phyloP scores from a whole-genome alignment of 495 filamentous ascomycete species.

The Podospora pseudopauciseta region DNA sequence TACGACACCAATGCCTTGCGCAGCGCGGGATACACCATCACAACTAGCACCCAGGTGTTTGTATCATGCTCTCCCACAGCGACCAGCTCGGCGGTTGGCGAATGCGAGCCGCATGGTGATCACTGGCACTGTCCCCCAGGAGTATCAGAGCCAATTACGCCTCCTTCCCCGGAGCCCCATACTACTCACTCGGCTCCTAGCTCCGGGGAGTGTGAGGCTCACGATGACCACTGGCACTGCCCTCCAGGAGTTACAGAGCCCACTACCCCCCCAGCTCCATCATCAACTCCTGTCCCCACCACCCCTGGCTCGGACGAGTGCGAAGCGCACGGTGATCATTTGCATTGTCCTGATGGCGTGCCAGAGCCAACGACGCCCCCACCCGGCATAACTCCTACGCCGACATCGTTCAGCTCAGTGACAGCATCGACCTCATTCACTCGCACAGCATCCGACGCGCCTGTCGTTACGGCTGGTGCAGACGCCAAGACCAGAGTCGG shows the following conservation, averaged over 20 bases:
- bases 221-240: background rate
- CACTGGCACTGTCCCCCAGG: slow-evolving; percentile 13
- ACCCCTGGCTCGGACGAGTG: background rate
- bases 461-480: background rate
- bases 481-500: background rate
- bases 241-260: background rate
- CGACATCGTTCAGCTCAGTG: background rate
- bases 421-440: background rate
- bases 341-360: background rate
- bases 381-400: background rate
- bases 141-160: background rate
- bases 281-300: background rate
- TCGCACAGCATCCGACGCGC: background rate
- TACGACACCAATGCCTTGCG: slow-evolving; percentile 7
- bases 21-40: slow-evolving; percentile 12
- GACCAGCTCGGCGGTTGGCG: background rate
- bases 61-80: background rate
- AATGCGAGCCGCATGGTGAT: slow-evolving; percentile 10
- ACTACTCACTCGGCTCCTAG: background rate
- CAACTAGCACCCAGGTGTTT: background rate
- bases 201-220: background rate
- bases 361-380: background rate
- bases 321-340: background rate
- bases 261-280: background rate
- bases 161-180: background rate